phyloP scores from a whole-genome alignment of 2,329 filamentous ascomycete species.

The Colletotrichum australisinense region DNA sequence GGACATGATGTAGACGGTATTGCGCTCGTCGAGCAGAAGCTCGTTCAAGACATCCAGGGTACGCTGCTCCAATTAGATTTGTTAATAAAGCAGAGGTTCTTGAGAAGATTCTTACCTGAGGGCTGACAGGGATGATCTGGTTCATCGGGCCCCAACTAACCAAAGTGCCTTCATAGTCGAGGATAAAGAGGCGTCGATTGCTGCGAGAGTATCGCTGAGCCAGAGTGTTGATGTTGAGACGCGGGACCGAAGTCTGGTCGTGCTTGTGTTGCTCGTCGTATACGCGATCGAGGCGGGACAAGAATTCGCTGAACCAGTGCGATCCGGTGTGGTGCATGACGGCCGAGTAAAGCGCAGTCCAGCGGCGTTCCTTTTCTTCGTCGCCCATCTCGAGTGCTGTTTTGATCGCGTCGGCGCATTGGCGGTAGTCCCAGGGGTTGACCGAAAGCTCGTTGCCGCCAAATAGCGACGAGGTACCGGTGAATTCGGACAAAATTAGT shows the following conservation, averaged over 20 bases:
- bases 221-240: conserved; percentile 77
- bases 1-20: conserved; percentile 95
- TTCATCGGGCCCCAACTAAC: conserved; percentile 88
- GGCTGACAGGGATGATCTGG: conserved; percentile 87
- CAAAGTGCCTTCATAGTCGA: conserved; percentile 94
- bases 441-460: conserved; percentile 83
- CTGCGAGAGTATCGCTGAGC: conserved; percentile 74
- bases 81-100: not conserved
- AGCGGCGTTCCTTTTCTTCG: conserved; percentile 79
- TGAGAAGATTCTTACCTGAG: conserved; percentile 58
- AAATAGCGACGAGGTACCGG: conserved; percentile 89
- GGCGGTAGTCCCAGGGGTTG: conserved; percentile 95
- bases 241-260: conserved; percentile 87
- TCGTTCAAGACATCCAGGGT: conserved; percentile 87
- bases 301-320: conserved; percentile 86
- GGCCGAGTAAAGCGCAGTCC: conserved; percentile 77
- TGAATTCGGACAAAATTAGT: conserved; percentile 94
- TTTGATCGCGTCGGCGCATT: conserved; percentile 88
- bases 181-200: conserved; percentile 81
- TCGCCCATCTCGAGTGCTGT: conserved; percentile 83
- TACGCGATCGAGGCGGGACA: conserved; percentile 76
- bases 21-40: conserved; percentile 81
- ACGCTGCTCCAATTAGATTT: conserved; percentile 59
- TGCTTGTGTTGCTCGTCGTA: conserved; percentile 88
- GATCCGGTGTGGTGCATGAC: conserved; percentile 86